These are phyloP conservation scores for Brettanomyces sp. DNA, from an alignment of 805 yeast species.

Conservation along the genomic window DNA sequence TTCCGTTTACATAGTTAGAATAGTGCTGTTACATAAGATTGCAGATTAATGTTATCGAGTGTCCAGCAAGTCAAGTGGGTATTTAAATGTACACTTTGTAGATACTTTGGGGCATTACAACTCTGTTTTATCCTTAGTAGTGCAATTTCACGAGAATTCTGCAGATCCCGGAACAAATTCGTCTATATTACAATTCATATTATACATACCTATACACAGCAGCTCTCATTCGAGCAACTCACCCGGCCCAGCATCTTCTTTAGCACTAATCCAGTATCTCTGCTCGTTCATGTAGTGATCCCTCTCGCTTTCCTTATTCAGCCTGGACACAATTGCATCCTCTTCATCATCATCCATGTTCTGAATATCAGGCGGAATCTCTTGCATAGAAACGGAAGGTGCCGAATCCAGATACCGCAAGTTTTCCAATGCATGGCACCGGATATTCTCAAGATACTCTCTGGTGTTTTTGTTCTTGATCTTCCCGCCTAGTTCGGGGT, in stretches of 20 bases:
- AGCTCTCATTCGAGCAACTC: slow-evolving; percentile 20
- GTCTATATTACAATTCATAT: not conserved
- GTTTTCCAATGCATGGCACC: slow-evolving; percentile 69
- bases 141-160: not conserved
- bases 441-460: slow-evolving; percentile 72
- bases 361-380: slow-evolving; percentile 63
- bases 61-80: no score
- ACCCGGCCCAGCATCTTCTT: slow-evolving; percentile 29
- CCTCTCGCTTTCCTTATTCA: slow-evolving; percentile 27
- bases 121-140: not conserved
- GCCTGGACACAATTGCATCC: slow-evolving; percentile 24
- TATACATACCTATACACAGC: not conserved
- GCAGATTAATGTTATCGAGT: not conserved
- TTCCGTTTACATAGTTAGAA: slow-evolving; percentile 23
- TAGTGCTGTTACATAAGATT: not conserved
- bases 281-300: slow-evolving; percentile 27
- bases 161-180: no score
- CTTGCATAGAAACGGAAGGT: slow-evolving; percentile 89
- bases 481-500: slow-evolving; percentile 71
- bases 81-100: not conserved
- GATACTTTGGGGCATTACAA: no score
- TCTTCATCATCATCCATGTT: slow-evolving; percentile 37
- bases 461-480: slow-evolving; percentile 81
- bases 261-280: slow-evolving; percentile 28
- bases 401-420: slow-evolving; percentile 79